Evolutionary conservation across 305 asterid genomes (phyloP), one percentile per base, ranked within the genome.

Genomic region (Fraxinus greggii): DNA sequence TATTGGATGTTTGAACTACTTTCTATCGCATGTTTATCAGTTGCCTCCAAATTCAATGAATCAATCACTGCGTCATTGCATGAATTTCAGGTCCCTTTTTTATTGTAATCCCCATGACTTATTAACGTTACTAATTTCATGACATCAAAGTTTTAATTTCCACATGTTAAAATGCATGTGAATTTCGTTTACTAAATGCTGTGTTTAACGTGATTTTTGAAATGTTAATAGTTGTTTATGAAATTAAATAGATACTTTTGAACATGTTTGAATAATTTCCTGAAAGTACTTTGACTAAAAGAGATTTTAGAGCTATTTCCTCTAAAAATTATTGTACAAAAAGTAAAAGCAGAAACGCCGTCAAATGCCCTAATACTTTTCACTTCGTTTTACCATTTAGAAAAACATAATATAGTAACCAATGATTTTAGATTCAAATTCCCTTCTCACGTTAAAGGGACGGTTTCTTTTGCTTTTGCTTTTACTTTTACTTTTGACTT

Each of bases 21-120:
- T 8, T 79, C 95, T 0, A 79, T 91, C 5, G 90, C 98, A 0
- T 95, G 97, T 81, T 86, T 95, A 74, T 89, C 96, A 0, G 85
- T 92, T 6, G 90, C 98, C 0, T 72, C 92, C 21, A 95, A 95
- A 81, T 90, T 90, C 87, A 83, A 86, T 35, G 97, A 93, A 61
- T 83, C 93, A 32, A 38, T 26, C 10, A 15, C 82, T 19, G 88
- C 72, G 59, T 51, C 85, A 0, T 83, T 92, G 82, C 77, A 76
- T 79, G 89, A 91, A 79, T 83, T 92, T 72, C 93, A 93, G 98
- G 98, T 13, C 3, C 1, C 21, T 15, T 48, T 7, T 15, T 15
- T 15, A 15, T 48, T 48, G 59, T 48, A 45, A 13, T 45, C 59
- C 19, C 59, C 59, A 48, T 15, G 19, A 48, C 19, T 15, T 45